Percentiles rank a stretch among this genome's conserved stretches.
Evolutionary conservation across 129 eudicot genomes (phyloP).

Genomic region (Logfia minima): DNA sequence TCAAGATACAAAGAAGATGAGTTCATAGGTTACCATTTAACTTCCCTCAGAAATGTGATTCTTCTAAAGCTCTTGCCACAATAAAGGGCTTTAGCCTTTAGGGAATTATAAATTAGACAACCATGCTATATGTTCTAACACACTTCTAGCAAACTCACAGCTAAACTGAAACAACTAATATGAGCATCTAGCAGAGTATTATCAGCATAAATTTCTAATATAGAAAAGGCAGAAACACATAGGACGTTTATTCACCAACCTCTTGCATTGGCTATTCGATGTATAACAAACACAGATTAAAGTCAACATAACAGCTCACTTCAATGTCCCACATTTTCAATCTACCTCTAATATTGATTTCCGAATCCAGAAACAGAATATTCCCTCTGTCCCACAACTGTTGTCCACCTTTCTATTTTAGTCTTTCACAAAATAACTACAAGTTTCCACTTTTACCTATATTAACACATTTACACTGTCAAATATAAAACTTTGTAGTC

Average conservation of each 20-base stretch:
- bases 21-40: no score
- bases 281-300: background rate
- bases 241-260: background rate
- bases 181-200: constrained; percentile 8
- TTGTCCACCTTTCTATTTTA: background rate
- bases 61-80: background rate
- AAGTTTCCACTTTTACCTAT: background rate
- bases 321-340: background rate
- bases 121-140: background rate
- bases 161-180: background rate
- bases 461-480: background rate
- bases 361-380: constrained; percentile 10
- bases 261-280: background rate
- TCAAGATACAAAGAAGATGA: no score
- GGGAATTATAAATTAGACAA: background rate
- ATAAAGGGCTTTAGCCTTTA: background rate
- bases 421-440: background rate
- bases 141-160: background rate
- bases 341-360: background rate
- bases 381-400: background rate
- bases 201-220: background rate
- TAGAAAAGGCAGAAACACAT: background rate
- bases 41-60: background rate
- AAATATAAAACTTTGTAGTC: background rate
- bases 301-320: background rate